Evolutionary conservation across 192 early-diverging fungal genomes (phyloP), one percentile per base, ranked within the genome.

Genomic region (Kickxella alabastrina): DNA sequence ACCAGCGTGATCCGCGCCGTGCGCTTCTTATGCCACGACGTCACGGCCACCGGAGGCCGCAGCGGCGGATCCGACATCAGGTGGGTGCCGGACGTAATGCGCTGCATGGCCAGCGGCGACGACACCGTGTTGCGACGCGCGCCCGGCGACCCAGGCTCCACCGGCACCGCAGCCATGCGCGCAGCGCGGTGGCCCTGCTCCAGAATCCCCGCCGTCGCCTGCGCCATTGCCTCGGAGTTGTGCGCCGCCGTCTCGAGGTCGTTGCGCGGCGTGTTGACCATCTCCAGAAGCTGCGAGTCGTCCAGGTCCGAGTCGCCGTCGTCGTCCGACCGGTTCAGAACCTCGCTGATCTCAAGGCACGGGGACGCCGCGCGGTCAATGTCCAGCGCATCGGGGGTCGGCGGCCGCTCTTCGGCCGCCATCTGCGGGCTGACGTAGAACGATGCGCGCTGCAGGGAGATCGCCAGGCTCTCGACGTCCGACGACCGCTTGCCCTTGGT

Each of bases 1-100:
- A 98, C 93, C 14, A 99, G 84, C 26, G 88, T 86, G 79, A 93
- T 88, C 15, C 79, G 71, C 14, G 84, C 75, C 13, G 60, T 67
- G 55, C 68, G 66, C 63, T 77, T 77, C 62, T 77, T 77, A 48
- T 66, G 74, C 74, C 74, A 77, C 38, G 72, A 75, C 36, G 72
- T 75, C 57, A 75, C 72, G 2, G 72, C 57, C 40, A 75, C 65
- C 7, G 72, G 72, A 6, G 65, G 72, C 1, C 65, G 56, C 61
- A 68, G 35, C 41, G 72, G 72, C 57, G 72, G 72, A 27, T 77
- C 74, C n/a, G 59, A 52, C 47, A 66, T 62, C 59, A 77, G 52
- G 27, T 70, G 75, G 40, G 75, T 77, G 44, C 75, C 75, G 15
- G 73, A 75, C 19, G 62, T 68, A 37, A 75, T 75, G 40, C 73